Percentiles rank a stretch among this genome's conserved stretches.
phyloP scores from a whole-genome alignment of 2,329 filamentous ascomycete species.

The Fusarium newnesense region DNA sequence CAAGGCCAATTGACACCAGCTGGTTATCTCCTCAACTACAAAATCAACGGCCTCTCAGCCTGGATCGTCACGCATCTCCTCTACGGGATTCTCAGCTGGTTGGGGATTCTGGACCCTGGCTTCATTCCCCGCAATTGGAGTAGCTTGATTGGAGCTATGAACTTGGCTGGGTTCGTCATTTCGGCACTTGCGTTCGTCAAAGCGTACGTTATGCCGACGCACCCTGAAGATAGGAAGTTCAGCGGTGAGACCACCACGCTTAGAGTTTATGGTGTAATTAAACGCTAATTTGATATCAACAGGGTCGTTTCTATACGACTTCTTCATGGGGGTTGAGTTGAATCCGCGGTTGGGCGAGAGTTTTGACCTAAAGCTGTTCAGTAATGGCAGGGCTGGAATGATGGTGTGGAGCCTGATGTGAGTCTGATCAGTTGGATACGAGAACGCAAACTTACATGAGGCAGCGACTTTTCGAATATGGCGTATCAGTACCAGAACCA shows the following conservation, averaged over 20 bases:
- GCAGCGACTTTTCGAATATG: slow-evolving; percentile 44
- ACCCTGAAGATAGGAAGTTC: slow-evolving; percentile 55
- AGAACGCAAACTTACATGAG: slow-evolving; percentile 30
- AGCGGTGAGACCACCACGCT: slow-evolving; percentile 44
- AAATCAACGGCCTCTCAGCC: slow-evolving; percentile 55
- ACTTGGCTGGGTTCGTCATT: slow-evolving; percentile 47
- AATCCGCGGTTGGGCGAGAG: slow-evolving; percentile 55
- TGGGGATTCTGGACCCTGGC: slow-evolving; percentile 50
- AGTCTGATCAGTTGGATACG: background rate
- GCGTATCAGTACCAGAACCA: slow-evolving; percentile 54
- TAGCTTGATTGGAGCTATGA: slow-evolving; percentile 51
- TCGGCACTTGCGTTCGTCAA: slow-evolving; percentile 50
- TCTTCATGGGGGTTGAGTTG: slow-evolving; percentile 59
- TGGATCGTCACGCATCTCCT: slow-evolving; percentile 53
- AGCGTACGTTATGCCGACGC: slow-evolving; percentile 52
- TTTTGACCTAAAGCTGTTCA: slow-evolving; percentile 60
- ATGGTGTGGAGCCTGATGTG: slow-evolving; percentile 60
- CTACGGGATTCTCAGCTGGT: slow-evolving; percentile 40
- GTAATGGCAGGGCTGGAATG: slow-evolving; percentile 59
- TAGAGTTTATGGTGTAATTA: background rate
- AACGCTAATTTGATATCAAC: background rate
- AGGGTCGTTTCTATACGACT: slow-evolving; percentile 54
- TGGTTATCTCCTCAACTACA: slow-evolving; percentile 55
- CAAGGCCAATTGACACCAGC: slow-evolving; percentile 56
- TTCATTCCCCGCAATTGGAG: slow-evolving; percentile 56